Evolutionary conservation across 371 early-diverging fungal genomes (phyloP), one percentile per base, ranked within the genome.

Genomic region (Apophysomyces ossiformis): DNA sequence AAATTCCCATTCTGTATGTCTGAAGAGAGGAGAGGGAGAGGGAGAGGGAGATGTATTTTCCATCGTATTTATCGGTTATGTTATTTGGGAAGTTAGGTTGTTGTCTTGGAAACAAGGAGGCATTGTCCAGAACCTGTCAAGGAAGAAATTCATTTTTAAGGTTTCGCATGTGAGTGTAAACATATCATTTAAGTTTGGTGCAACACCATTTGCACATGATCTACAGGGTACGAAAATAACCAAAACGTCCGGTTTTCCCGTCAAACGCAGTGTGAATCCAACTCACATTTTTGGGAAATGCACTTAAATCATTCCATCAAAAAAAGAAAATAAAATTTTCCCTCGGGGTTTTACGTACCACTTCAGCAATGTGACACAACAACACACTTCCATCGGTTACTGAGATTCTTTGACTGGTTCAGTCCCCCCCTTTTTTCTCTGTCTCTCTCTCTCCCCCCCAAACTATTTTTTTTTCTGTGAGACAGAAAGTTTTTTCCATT

Each of bases 91-190:
- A 50, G n/a, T 50, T 50, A 21, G 21, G 54, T 16, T 16, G 16
- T 50, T 50, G 21, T 50, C 1, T 50, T 50, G 35, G 21, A 50
- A 50, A 50, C 54, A 50, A 50, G 54, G 54, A 50, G 54, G 54
- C 54, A 50, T 50, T 50, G 54, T 50, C 54, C 54, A 50, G 54
- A 50, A 50, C 54, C 54, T 50, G 54, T 50, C 54, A 50, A 50
- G 54, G 21, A 50, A 18, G n/a, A 16, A 50, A 16, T 8, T 26
- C 21, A 9, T 50, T 1, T 21, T 50, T 50, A 50, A 50, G 21
- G 54, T 50, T 50, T 50, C 21, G 54, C 54, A 50, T 50, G 54
- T 50, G 54, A 50, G 54, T 50, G 21, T 50, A 50, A 50, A 50
- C 32, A 26, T 50, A 50, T 21, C 41, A 13, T 41, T 41, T 41